Base-by-base conservation (phyloP, 2,329 filamentous ascomycete genomes). In the Neofusicoccum laricinum region DNA sequence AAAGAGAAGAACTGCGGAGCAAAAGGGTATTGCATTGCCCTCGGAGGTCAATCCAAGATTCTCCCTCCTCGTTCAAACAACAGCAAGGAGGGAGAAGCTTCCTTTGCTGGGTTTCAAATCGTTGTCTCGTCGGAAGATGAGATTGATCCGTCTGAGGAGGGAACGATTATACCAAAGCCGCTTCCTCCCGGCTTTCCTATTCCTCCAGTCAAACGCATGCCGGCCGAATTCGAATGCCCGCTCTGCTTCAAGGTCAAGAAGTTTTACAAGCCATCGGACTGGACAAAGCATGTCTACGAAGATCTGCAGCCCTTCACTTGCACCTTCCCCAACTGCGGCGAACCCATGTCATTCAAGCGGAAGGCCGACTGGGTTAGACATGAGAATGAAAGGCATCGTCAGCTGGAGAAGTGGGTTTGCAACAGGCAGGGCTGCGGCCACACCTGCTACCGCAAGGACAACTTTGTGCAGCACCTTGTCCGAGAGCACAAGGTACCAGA, bases 331-430 rank as follows among this genome's bases (percentile, higher is more conserved):
- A 84, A 87, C 58, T 97, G 93, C 73, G 85, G 86, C 8, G 92
- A 96, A 53, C 88, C 91, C 17, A 96, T 96, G 77, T 93, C 92
- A 40, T 97, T 97, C 82, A 97, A 97, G 78, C 87, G 93, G 53
- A 97, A 97, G 77, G 93, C 93, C 14, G 93, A 97, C 74, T 97
- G 93, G 93, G 92, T 97, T 21, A 86, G 93, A 34, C 93, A 97
- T 71, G 93, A 97, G 74, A 96, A 94, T 69, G 93, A 97, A 77
- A 88, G 90, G 30, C 93, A 97, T 74, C 86, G 93, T 25, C 92
- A 96, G 68, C 81, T 96, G 2, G 93, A 97, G 72, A 95, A 91
- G 88, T 97, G 93, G 93, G 88, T 85, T 5, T 97, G 93, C 73
- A 88, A 91, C 66, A 85, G 93, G 19, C 85, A 88, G 4, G 92